phyloP scores from a whole-genome alignment of 2,329 filamentous ascomycete species.

The Bertia moriformis region DNA sequence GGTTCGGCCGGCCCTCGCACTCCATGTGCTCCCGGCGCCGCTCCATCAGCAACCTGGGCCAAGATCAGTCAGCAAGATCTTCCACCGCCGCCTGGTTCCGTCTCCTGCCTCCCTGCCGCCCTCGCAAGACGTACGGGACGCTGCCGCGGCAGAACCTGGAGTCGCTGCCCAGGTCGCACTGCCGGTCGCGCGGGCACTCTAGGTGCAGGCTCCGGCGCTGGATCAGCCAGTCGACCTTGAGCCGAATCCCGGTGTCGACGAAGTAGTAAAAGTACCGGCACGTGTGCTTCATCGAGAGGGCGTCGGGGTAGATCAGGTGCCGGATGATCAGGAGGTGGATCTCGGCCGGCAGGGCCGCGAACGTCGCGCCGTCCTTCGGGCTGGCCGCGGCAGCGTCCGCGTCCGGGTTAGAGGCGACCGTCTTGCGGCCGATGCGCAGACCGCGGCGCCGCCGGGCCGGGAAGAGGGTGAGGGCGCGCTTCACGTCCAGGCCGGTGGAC shows the following conservation, averaged over 20 bases:
- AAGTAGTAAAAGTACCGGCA: constrained; percentile 46
- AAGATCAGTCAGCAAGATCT: too few species aligned
- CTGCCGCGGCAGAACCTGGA: constrained; percentile 44
- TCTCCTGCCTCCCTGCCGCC: too few species aligned
- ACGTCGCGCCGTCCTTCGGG: constrained; percentile 4
- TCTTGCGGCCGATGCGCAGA: not conserved
- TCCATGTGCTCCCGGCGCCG: constrained; percentile 43
- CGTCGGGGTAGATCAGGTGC: constrained; percentile 54
- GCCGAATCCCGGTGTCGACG: constrained; percentile 47
- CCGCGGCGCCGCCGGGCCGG: too few species aligned
- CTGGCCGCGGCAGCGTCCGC: too few species aligned
- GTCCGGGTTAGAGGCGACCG: too few species aligned
- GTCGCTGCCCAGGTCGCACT: constrained; percentile 44
- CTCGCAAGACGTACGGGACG: constrained; percentile 32
- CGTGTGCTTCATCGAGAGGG: constrained; percentile 55
- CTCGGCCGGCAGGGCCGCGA: constrained; percentile 45
- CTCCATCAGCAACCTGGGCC: constrained; percentile 38
- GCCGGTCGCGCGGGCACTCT: constrained; percentile 44
- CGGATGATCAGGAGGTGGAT: constrained; percentile 48
- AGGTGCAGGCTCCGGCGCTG: constrained; percentile 47
- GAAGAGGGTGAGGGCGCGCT: too few species aligned
- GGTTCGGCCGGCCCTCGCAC: constrained; percentile 39
- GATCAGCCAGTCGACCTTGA: constrained; percentile 59
- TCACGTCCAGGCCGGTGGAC: too few species aligned
- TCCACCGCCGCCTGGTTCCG: too few species aligned